Percentiles rank a stretch among this genome's conserved stretches.
Conservation (phyloP, 2,329 filamentous ascomycete genomes). For the Penicillium sp. region DNA sequence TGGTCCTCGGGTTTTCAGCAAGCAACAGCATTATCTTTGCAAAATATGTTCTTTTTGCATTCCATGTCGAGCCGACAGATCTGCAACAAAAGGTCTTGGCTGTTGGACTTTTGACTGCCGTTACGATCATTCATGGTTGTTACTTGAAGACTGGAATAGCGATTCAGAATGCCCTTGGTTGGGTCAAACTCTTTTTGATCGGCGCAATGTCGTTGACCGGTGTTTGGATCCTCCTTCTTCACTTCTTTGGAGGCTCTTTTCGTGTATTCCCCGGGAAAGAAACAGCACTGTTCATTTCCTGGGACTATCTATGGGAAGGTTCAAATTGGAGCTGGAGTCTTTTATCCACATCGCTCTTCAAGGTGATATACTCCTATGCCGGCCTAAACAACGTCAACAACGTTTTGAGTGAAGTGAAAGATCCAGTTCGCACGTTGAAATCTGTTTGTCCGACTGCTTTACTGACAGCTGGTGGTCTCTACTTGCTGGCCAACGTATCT, state of each 20-base stretch:
- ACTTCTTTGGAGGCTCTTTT: conserved; percentile 23
- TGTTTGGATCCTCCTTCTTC: conserved; percentile 56
- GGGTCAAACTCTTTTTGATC: conserved; percentile 61
- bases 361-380: conserved; percentile 68
- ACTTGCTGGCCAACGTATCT: conserved; percentile 64
- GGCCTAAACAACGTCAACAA: conserved; percentile 67
- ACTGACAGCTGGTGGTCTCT: conserved; percentile 60
- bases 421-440: conserved; percentile 64
- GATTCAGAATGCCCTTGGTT: conserved; percentile 62
- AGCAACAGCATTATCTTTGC: conserved; percentile 70
- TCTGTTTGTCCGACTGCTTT: conserved; percentile 61
- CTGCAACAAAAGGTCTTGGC: conserved; percentile 56
- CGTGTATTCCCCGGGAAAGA: not conserved
- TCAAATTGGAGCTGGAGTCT: conserved; percentile 68
- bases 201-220: conserved; percentile 62
- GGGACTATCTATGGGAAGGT: conserved; percentile 60
- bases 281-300: conserved; percentile 29
- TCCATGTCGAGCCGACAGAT: conserved; percentile 52
- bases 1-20: conserved; percentile 65
- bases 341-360: conserved; percentile 61
- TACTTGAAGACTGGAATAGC: conserved; percentile 57
- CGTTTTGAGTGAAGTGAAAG: conserved; percentile 68
- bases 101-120: conserved; percentile 53
- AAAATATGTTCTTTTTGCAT: conserved; percentile 62
- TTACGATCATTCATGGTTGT: conserved; percentile 60